These are phyloP conservation scores for Cyclocybe aegerita DNA, from an alignment of 768 basidiomycete genomes.

Conservation along the genomic window DNA sequence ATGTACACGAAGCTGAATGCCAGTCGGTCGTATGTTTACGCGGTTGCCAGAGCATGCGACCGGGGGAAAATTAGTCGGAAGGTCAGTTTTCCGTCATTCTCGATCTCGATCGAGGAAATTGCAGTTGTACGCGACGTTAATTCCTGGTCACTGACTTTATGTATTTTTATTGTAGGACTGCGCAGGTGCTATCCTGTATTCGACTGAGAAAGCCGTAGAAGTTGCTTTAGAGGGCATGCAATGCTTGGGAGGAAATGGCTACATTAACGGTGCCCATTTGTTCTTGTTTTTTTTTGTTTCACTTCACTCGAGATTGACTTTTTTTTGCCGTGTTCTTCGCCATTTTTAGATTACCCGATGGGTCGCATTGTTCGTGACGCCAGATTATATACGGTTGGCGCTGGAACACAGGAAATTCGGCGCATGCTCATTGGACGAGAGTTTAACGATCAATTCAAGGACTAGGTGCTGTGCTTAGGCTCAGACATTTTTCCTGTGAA, in stretches of 20 bases:
- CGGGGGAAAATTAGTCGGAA: constrained; percentile 71
- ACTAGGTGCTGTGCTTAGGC: constrained; percentile 12
- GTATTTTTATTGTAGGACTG: constrained; percentile 64
- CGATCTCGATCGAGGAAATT: background rate
- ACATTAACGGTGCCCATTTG: constrained; percentile 73
- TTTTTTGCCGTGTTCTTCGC: constrained; percentile 5
- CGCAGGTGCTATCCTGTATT: constrained; percentile 91
- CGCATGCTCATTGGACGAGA: constrained; percentile 93
- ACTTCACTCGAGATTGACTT: background rate
- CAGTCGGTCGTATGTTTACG: constrained; percentile 88
- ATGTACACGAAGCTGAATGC: constrained; percentile 95
- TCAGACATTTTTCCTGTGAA: background rate
- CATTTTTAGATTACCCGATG: constrained; percentile 74
- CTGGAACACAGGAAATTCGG: constrained; percentile 95
- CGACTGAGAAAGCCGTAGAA: constrained; percentile 89
- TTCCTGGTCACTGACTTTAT: background rate
- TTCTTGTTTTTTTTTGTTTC: background rate
- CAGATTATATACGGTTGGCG: constrained; percentile 88
- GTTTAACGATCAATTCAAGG: constrained; percentile 71
- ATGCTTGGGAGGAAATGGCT: constrained; percentile 92
- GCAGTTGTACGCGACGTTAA: background rate
- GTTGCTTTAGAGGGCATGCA: constrained; percentile 92
- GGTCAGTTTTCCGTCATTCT: constrained; percentile 42
- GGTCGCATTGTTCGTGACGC: constrained; percentile 88
- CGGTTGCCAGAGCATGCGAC: constrained; percentile 89